Evolutionary conservation across 345 rosid genomes (phyloP).

Genomic region (Lepidium didymum): DNA sequence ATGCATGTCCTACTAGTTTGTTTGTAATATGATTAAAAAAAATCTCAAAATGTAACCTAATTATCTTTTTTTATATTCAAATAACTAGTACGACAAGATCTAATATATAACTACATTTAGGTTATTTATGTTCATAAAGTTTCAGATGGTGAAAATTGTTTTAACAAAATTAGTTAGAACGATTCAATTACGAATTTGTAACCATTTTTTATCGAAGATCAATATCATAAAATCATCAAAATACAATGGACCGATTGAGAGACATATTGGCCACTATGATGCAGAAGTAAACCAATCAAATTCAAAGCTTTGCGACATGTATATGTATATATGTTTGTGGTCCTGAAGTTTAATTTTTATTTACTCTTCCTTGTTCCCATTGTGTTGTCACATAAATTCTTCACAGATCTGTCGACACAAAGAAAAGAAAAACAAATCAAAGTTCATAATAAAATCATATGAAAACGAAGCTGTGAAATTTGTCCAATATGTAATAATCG

Average conservation of each 20-base stretch:
- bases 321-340: conserved; percentile 24
- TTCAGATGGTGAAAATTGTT: too few relatives aligned
- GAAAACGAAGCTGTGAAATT: background rate
- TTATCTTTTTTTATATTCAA: too few relatives aligned
- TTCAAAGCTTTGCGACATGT: conserved; percentile 16
- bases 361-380: conserved; percentile 18
- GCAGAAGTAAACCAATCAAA: conserved; percentile 15
- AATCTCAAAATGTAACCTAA: too few relatives aligned
- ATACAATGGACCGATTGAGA: conserved; percentile 12
- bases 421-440: background rate
- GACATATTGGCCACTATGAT: conserved; percentile 28
- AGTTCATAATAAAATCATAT: conserved; percentile 7
- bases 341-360: background rate
- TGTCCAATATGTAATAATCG: background rate
- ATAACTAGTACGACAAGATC: too few relatives aligned
- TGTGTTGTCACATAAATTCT: conserved; percentile 16
- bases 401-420: conserved; percentile 11
- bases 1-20: too few relatives aligned
- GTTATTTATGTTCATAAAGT: too few relatives aligned
- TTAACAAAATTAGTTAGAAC: background rate
- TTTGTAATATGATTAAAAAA: too few relatives aligned
- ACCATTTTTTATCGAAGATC: conserved; percentile 2
- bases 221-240: background rate
- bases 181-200: background rate
- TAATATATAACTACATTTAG: too few relatives aligned